Evolutionary conservation across 2,329 filamentous ascomycete species (phyloP).

Genomic region (Beauveria medogensis): DNA sequence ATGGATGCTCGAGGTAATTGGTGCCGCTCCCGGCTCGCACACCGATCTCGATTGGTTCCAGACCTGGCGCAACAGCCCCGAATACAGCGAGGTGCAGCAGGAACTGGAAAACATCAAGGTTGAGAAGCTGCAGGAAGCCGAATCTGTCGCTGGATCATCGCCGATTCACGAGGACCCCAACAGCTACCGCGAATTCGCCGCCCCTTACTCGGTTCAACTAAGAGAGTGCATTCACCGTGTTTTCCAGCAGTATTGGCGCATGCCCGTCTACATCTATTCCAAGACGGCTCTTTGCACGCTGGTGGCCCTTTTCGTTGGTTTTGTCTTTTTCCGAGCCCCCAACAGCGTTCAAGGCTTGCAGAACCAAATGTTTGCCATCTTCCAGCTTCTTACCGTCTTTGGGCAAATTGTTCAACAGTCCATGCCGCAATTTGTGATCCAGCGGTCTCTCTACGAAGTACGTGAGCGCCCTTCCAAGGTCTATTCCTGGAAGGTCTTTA

Average conservation of each 20-base stretch:
- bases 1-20: conserved; percentile 62
- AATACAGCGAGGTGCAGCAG: conserved; percentile 45
- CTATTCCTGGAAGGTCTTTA: conserved; percentile 80
- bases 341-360: conserved; percentile 71
- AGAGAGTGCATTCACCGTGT: conserved; percentile 62
- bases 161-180: conserved; percentile 28
- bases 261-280: conserved; percentile 80
- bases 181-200: conserved; percentile 69
- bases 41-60: conserved; percentile 59
- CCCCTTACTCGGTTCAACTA: conserved; percentile 62
- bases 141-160: conserved; percentile 16
- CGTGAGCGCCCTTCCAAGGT: conserved; percentile 78
- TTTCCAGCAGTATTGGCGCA: conserved; percentile 90
- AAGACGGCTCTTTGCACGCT: conserved; percentile 62
- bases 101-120: conserved; percentile 51
- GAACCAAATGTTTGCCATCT: conserved; percentile 81
- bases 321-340: conserved; percentile 67
- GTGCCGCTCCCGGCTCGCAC: conserved; percentile 55
- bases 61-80: conserved; percentile 51
- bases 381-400: conserved; percentile 77
- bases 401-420: conserved; percentile 71
- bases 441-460: conserved; percentile 75
- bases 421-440: conserved; percentile 80
- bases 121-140: conserved; percentile 28
- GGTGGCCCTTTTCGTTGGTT: conserved; percentile 68